Evolutionary conservation across 139 green algal genomes (phyloP), one percentile per base, ranked within the genome.

Genomic region (Chlorella sp.): DNA sequence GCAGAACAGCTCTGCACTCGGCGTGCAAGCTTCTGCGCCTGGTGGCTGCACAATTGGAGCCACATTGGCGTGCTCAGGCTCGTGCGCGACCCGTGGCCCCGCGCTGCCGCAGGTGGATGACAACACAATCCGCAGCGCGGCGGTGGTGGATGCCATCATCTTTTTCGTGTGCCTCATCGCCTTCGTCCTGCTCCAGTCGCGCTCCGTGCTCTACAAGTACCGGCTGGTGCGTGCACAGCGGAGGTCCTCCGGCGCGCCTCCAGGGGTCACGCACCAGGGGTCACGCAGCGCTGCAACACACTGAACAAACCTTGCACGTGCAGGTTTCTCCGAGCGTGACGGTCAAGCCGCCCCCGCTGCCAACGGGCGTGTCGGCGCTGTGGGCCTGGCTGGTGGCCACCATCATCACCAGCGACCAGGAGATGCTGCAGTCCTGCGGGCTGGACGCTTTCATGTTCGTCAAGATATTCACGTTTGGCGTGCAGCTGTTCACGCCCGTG

Each of bases 401-500:
- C n/a, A 14, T 71, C 1, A 61, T 23, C 17, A 71, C 65, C 2
- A 71, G 65, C 26, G 65, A 71, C 30, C 23, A 51, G 35, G 65
- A 60, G 65, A 20, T 50, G 33, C 63, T 51, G 20, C 32, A 50
- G 22, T 49, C 24, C 5, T 69, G 63, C 32, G 65, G 65, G 5
- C 65, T 71, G 65, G 65, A 71, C 61, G 34, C 35, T 3, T 30
- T 71, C 32, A 77, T 83, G 27, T 67, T 83, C 32, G 77, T 83
- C 14, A 83, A 83, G 62, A 34, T 76, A 10, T 69, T 73, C 31
- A 63, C 69, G 1, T 50, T 79, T n/a, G 73, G 72, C 0, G 55
- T 83, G 22, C 73, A 83, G 69, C 69, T 83, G 27, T 79, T 83
- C 26, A 26, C 78, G 22, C 77, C 73, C 1, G 23, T 69, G 0